Percentiles rank a stretch among this genome's conserved stretches.
Conservation (phyloP, 2,329 filamentous ascomycete species). For the Fusarium proliferatum region DNA sequence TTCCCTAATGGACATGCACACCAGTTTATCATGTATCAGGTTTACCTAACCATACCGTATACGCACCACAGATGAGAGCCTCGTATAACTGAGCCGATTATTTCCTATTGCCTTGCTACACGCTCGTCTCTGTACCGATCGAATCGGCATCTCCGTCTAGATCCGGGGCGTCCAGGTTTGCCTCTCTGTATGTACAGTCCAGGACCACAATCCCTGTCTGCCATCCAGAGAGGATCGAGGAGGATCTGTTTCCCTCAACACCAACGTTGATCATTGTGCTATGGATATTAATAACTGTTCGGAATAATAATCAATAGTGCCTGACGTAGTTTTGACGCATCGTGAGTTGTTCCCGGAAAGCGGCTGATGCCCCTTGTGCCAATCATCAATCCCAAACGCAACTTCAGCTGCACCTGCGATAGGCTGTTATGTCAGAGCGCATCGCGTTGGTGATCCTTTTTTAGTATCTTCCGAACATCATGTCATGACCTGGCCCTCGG, state of each 20-base stretch:
- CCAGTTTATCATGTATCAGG: neutral
- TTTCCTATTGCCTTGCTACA: neutral
- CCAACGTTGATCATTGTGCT: neutral
- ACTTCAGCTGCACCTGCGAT: slow-evolving; percentile 5
- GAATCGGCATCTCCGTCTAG: slow-evolving; percentile 29
- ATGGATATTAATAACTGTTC: neutral
- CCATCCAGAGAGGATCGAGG: neutral
- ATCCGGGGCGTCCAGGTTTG: slow-evolving; percentile 5
- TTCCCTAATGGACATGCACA: neutral
- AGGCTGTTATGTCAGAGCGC: neutral
- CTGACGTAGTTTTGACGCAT: slow-evolving; percentile 38
- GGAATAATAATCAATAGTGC: neutral
- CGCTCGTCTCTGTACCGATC: slow-evolving; percentile 6
- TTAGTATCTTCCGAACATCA: slow-evolving; percentile 19
- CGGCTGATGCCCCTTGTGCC: slow-evolving; percentile 24
- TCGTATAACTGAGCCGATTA: slow-evolving; percentile 29
- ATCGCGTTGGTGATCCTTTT: slow-evolving; percentile 35
- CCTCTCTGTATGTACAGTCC: neutral
- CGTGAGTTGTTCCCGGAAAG: slow-evolving; percentile 33
- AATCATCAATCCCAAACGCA: slow-evolving; percentile 16
- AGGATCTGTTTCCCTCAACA: neutral
- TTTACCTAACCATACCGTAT: neutral
- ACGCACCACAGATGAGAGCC: slow-evolving; percentile 16
- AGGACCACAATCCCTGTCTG: neutral
- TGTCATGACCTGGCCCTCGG: neutral